Evolutionary conservation across 176 grass and related monocot species (phyloP).

Genomic region (Oryza meridionalis): DNA sequence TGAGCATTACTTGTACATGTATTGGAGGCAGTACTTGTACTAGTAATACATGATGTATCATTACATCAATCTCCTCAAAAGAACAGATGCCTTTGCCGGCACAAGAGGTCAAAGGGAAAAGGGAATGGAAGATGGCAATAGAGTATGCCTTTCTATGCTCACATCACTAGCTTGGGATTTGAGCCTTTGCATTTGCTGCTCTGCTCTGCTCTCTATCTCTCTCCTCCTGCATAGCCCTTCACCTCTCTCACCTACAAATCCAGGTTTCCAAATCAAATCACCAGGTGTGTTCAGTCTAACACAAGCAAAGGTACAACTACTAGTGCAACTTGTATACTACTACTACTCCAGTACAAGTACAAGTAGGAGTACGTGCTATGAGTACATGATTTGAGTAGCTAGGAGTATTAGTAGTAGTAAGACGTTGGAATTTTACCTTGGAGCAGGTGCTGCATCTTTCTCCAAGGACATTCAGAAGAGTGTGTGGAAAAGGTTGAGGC

Average conservation of each 20-base stretch:
- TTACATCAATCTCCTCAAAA: conserved; percentile 7
- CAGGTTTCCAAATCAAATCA: not conserved
- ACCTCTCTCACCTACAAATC: not conserved
- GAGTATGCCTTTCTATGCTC: conserved; percentile 23
- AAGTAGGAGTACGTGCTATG: too few species aligned
- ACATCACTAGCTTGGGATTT: conserved; percentile 42
- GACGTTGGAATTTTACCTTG: conserved; percentile 41
- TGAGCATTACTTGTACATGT: not conserved
- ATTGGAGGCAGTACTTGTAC: not conserved
- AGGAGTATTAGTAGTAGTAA: not conserved
- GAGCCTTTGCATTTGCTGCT: conserved; percentile 7
- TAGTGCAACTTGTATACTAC: too few species aligned
- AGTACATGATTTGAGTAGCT: not conserved
- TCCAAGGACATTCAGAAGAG: not conserved
- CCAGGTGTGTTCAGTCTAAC: not conserved
- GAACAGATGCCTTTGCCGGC: not conserved
- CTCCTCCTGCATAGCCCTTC: not conserved
- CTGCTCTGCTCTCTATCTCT: not conserved
- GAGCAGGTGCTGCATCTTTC: conserved; percentile 20
- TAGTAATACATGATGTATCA: not conserved
- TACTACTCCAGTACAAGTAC: too few species aligned
- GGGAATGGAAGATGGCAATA: conserved; percentile 32
- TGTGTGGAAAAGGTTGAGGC: conserved; percentile 2
- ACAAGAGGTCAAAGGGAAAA: conserved; percentile 42
- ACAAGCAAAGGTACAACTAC: not conserved